Base-by-base conservation (phyloP, 805 yeast species). In the Tetrapisispora arboricola region DNA sequence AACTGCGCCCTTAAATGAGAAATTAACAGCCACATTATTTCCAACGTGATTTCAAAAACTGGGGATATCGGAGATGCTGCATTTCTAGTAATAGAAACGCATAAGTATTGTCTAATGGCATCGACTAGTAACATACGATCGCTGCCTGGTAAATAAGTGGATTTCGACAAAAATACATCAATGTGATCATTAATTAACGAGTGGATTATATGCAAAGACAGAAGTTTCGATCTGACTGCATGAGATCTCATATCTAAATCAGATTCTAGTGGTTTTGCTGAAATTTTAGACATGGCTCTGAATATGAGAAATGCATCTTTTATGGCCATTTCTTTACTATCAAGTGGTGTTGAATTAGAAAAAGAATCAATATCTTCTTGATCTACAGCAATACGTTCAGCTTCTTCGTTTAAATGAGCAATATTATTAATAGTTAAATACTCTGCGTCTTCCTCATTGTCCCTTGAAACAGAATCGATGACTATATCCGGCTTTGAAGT, bases 261-360 rank as follows among this genome's bases (percentile, higher is more conserved):
- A 31, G 78, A 71, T 44, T 88, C 96, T 44, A 90, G 65, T 21
- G 80, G 72, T 61, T 92, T 92, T 36, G 84, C 83, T 3, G 96
- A 84, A 15, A 92, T 72, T 56, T 86, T 87, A 60, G 96, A 84
- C 92, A 92, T 83, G 1, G 96, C 90, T 57, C 99, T 75, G 63
- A 92, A 87, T 3, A 92, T 75, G 44, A 92, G 68, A 55, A 88
- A 90, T 0, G 97, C 96, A 60, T 92, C 99, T 53, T 86, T 88
- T 16, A 85, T 78, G 1, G 71, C 75, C 26, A 80, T 60, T 44
- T 84, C 94, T 47, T 75, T 77, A 39, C 71, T 73, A 29, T 66
- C 48, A 8, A 39, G 16, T 11, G 36, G 29, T 3, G 30, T 30
- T 10, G 39, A 44, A 6, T 26, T 29, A 4, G 38, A 43, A 9